These are phyloP conservation scores for Metschnikowia anglica DNA, from an alignment of 805 yeast species.

Conservation along the genomic window DNA sequence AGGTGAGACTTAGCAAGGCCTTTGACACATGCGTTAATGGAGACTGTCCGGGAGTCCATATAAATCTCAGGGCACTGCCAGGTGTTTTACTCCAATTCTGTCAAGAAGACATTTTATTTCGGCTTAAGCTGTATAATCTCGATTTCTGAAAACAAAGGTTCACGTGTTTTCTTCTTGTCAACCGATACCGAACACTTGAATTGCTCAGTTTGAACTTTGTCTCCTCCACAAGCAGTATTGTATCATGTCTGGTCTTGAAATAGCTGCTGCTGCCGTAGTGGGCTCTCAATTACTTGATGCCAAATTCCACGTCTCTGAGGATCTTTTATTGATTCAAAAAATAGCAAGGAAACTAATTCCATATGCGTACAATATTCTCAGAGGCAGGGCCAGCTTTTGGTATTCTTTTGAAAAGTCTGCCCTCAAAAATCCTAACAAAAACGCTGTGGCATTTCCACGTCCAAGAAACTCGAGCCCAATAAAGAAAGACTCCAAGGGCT, in stretches of 20 bases:
- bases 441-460: slow-evolving; percentile 65
- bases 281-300: slow-evolving; percentile 49
- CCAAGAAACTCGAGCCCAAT: slow-evolving; percentile 33
- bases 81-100: background rate
- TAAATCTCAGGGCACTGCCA: background rate
- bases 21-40: slow-evolving; percentile 7
- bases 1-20: background rate
- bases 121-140: too few species aligned
- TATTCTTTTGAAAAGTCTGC: slow-evolving; percentile 63
- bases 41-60: background rate
- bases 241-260: slow-evolving; percentile 38
- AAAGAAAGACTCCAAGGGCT: slow-evolving; percentile 30
- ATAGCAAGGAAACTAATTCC: slow-evolving; percentile 47
- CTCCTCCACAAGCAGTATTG: background rate
- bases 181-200: background rate
- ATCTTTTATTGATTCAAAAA: slow-evolving; percentile 49
- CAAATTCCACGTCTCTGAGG: slow-evolving; percentile 50
- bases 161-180: background rate
- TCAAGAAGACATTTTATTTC: too few species aligned
- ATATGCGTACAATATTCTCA: slow-evolving; percentile 36
- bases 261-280: slow-evolving; percentile 43
- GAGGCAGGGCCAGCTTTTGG: slow-evolving; percentile 62
- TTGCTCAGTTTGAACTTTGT: background rate
- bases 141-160: background rate
- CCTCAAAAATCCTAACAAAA: slow-evolving; percentile 44